Percentiles rank a stretch among this genome's conserved stretches.
These are phyloP conservation scores for Zarea fungicola DNA, from an alignment of 2,329 filamentous ascomycete genomes.

Conservation along the genomic window DNA sequence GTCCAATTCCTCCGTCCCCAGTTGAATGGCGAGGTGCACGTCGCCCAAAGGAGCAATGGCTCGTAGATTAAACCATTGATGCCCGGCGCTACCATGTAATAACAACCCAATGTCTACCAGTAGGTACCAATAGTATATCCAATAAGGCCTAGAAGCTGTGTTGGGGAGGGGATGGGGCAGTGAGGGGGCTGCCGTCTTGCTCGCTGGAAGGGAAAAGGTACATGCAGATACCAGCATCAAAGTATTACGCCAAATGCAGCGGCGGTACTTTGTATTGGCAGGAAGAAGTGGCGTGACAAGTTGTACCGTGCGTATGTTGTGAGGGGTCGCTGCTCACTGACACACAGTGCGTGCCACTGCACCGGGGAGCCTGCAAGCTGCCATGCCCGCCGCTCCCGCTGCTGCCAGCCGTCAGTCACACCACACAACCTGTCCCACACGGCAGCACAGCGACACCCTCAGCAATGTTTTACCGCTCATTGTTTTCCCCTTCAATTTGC, in stretches of 20 bases:
- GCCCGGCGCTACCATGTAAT: constrained; percentile 1
- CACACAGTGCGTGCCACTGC: not conserved
- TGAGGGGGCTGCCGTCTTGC: not conserved
- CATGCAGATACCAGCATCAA: constrained; percentile 2
- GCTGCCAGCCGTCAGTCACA: constrained; percentile 6
- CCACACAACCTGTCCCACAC: not conserved
- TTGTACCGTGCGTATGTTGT: constrained; percentile 1
- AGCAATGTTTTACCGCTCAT: no score
- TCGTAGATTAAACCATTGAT: constrained; percentile 3
- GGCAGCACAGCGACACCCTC: not conserved
- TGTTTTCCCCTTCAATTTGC: not conserved
- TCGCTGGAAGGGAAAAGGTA: not conserved
- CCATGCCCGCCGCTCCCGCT: not conserved
- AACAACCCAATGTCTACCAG: not conserved
- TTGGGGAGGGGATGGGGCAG: not conserved
- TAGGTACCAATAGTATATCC: not conserved
- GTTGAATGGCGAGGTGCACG: not conserved
- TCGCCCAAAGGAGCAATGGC: not conserved
- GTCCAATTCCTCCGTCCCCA: not conserved
- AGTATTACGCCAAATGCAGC: not conserved
- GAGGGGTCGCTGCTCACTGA: constrained; percentile 1
- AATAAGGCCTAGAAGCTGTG: not conserved
- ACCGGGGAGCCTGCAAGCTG: no score
- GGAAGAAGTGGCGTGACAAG: constrained; percentile 8
- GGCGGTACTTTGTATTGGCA: not conserved